Evolutionary conservation across 2,329 filamentous ascomycete species (phyloP), one percentile per base, ranked within the genome.

Genomic region (Escovopsis sp.): DNA sequence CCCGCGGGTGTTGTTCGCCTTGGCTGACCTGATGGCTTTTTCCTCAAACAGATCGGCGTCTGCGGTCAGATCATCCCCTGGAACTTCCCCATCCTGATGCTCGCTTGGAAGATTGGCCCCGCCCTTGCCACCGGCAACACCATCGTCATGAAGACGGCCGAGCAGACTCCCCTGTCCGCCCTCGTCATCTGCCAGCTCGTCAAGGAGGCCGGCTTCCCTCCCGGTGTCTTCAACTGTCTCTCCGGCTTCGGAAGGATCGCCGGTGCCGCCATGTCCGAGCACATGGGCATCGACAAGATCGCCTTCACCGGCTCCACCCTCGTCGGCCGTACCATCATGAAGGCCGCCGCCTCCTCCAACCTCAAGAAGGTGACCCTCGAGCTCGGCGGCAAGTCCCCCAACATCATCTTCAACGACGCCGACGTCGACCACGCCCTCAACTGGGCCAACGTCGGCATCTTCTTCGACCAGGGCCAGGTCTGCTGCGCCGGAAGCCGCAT

Each of bases 11-110:
- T 11, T 23, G 7, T 11, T 23, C 9, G 11, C 19, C 6, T 19
- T 8, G 10, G 9, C 19, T 11, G 35, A 37, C 11, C 37, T 3
- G 12, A 7, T 38, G 10, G 32, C 41, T 45, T 32, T 40, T 32
- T 10, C 38, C 38, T 18, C 40, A 12, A 10, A 33, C 26, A 63
- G 59, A 68, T 83, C 49, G 82, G 82, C 62, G 82, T 87, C 46
- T 87, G 85, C 61, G 86, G 80, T 56, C 85, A 91, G 63, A 88
- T 89, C 58, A 89, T 91, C 55, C 85, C 85, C 48, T 88, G 84
- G 84, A 89, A 89, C 70, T 89, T 86, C 67, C 84, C 84, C 7
- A 67, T 89, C 38, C 74, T 84, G 57, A 88, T 88, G 82, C 73
- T 73, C 59, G 72, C 74, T 42, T 93, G 85, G 85, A 93, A 93